Conservation (phyloP, 2,329 filamentous ascomycete species). For the Monosporascus sp. region DNA sequence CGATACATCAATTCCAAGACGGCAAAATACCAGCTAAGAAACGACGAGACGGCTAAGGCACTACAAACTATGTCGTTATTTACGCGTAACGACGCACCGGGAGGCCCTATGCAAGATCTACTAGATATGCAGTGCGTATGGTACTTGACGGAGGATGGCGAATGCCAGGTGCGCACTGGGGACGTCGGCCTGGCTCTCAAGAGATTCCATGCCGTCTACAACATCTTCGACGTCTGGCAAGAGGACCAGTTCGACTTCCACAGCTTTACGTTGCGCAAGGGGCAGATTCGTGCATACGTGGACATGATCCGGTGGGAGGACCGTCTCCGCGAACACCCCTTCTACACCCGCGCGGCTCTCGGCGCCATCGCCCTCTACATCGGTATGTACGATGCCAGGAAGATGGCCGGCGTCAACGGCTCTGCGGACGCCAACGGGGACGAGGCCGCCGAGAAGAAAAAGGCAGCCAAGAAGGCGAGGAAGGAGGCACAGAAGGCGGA, state of each 20-base stretch:
- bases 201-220: slow-evolving; percentile 80
- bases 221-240: slow-evolving; percentile 95
- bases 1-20: slow-evolving; percentile 98
- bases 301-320: slow-evolving; percentile 98
- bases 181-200: slow-evolving; percentile 85
- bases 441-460: slow-evolving; percentile 69
- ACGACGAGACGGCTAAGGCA: slow-evolving; percentile 82
- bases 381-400: slow-evolving; percentile 69
- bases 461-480: slow-evolving; percentile 83
- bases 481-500: slow-evolving; percentile 71
- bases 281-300: slow-evolving; percentile 88
- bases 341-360: slow-evolving; percentile 80
- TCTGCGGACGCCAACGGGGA: slow-evolving; percentile 40
- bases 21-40: slow-evolving; percentile 92
- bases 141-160: slow-evolving; percentile 93
- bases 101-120: slow-evolving; percentile 83
- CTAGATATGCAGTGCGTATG: slow-evolving; percentile 98
- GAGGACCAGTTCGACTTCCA: slow-evolving; percentile 99
- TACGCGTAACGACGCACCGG: slow-evolving; percentile 82
- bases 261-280: slow-evolving; percentile 93
- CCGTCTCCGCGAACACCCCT: slow-evolving; percentile 82
- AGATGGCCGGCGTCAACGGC: slow-evolving; percentile 56
- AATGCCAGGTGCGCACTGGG: slow-evolving; percentile 77
- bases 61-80: slow-evolving; percentile 89
- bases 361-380: slow-evolving; percentile 78